Base-by-base conservation (phyloP, 176 grass and related monocot species). In the Pharus latifolius region DNA sequence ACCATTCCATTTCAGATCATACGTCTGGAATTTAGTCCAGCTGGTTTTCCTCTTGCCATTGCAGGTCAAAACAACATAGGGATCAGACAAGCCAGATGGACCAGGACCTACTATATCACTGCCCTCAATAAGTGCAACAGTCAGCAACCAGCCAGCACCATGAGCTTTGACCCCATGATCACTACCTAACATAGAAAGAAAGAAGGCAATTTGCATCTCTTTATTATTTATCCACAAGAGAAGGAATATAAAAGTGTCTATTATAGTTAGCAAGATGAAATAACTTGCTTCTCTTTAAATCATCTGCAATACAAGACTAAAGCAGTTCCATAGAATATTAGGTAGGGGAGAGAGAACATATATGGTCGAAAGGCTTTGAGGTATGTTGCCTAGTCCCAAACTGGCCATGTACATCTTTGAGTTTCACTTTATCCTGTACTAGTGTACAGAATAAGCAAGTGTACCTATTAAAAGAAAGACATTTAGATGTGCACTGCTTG, bases 81-180 rank as follows among this genome's bases (percentile, higher is more conserved):
- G 74, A 85, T 90, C 87, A 79, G 87, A 66, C 31, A 60, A 79
- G 22, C 82, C 82, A 75, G 82, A 75, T 55, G 63, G 60, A 41
- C 51, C 87, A 22, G 79, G 31, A 63, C 78, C 50, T 79, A 67
- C 63, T 75, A 90, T 38, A 29, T 70, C 32, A 7, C 73, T 90
- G 60, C 89, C 94, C 71, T 90, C 94, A 48, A 97, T 86, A 83
- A 97, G 84, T 49, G 89, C 94, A 85, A 92, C 72, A 70, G 89
- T 97, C 76, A 97, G 75, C 74, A 97, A 83, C 94, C 94, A 97
- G 58, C 89, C 94, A 57, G 92, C 86, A 33, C 94, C 94, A 67
- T 90, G 83, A 87, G 94, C 94, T 84, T 83, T 92, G 61, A 97
- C 38, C 16, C 93, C 93, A 87, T 97, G 93, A 52, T 97, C 93